Conservation (phyloP, 208 protist species). For the Trichomonas tenax region DNA sequence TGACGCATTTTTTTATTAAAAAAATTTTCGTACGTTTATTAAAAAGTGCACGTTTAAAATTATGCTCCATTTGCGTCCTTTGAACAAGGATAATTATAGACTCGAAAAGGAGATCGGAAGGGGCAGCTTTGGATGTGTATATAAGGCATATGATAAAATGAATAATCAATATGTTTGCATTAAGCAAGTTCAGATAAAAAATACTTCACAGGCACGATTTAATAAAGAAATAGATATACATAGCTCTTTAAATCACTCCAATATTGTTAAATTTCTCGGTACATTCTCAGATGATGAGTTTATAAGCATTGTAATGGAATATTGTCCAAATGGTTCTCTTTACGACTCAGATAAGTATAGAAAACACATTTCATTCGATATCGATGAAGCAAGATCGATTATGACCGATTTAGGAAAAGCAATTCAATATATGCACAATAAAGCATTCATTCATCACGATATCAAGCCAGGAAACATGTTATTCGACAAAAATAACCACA, state of each 20-base stretch:
- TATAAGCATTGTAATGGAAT: background rate
- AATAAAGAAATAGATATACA: background rate
- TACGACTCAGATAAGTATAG: background rate
- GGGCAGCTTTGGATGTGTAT: background rate
- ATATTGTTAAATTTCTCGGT: background rate
- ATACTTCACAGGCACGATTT: background rate
- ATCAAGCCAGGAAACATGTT: background rate
- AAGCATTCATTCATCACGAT: background rate
- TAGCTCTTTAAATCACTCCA: background rate
- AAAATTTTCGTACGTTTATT: background rate
- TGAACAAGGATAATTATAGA: background rate
- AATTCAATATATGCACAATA: background rate
- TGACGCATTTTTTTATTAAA: background rate
- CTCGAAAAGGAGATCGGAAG: background rate
- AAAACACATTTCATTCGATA: background rate
- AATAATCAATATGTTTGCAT: background rate
- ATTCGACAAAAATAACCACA: background rate
- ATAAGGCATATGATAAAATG: background rate
- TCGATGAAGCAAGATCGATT: background rate
- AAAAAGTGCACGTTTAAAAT: background rate
- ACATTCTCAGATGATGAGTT: background rate
- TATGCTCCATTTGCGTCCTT: background rate
- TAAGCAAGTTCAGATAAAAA: background rate
- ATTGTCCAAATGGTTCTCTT: background rate
- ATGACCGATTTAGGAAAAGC: background rate